These are phyloP conservation scores for Phytopythium montanum DNA, from an alignment of 352 stramenopile species.

Conservation along the genomic window DNA sequence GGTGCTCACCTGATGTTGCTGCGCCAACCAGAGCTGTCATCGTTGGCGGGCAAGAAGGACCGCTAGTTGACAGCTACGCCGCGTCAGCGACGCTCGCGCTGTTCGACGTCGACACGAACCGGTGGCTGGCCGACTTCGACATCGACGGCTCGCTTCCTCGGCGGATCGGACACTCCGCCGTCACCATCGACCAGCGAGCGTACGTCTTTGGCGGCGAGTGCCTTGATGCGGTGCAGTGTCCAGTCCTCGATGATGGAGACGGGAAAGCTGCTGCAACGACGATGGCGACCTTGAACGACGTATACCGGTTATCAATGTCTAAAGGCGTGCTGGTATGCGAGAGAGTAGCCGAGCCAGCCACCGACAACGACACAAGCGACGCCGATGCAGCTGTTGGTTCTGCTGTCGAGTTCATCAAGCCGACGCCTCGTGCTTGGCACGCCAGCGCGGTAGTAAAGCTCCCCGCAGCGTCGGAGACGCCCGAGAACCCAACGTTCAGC, in stretches of 20 bases:
- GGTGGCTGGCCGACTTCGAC: conserved; percentile 59
- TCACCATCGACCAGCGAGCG: conserved; percentile 31
- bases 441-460: conserved; percentile 21
- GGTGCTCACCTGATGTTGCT: conserved; percentile 1
- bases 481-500: conserved; percentile 8
- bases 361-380: not conserved
- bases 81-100: conserved; percentile 41
- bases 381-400: not conserved
- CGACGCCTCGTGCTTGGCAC: conserved; percentile 44
- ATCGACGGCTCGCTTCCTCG: conserved; percentile 44
- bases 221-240: not conserved
- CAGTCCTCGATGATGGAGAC: not conserved
- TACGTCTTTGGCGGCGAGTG: conserved; percentile 62
- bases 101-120: conserved; percentile 45
- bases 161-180: conserved; percentile 47
- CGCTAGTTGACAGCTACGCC: conserved; percentile 17
- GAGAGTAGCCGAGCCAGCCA: conserved; percentile 10
- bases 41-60: conserved; percentile 44
- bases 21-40: conserved; percentile 40
- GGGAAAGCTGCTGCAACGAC: conserved; percentile 1
- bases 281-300: conserved; percentile 23
- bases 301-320: conserved; percentile 37
- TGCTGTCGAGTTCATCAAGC: not conserved
- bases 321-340: conserved; percentile 38
- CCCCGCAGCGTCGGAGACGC: conserved; percentile 9